A percentile compares a stretch with the other conserved stretches of the same genome.
Evolutionary conservation across 495 filamentous ascomycete genomes (phyloP).

Genomic region (Aspergillus saccharolyticus): DNA sequence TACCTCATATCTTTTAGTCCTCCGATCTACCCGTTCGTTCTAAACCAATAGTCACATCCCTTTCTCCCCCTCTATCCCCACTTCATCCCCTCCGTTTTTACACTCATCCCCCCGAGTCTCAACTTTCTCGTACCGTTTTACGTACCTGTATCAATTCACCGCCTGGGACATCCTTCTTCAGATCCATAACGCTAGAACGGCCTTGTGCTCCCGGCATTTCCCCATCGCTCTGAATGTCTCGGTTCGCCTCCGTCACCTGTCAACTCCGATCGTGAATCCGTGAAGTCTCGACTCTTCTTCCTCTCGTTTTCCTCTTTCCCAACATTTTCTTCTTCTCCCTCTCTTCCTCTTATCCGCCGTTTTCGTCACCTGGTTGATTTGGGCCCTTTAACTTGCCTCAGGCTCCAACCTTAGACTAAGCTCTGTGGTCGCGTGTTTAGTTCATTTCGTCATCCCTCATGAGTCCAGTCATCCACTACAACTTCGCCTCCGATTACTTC

Average conservation of each 20-base stretch:
- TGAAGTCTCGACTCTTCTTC: not conserved
- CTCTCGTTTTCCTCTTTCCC: not conserved
- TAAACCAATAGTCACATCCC: slow-evolving; percentile 13
- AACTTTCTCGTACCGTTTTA: not conserved
- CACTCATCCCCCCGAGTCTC: not conserved
- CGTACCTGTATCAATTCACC: not conserved
- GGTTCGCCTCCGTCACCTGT: slow-evolving; percentile 4
- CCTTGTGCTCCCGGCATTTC: slow-evolving; percentile 3
- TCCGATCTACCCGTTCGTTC: slow-evolving; percentile 14
- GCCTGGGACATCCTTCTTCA: slow-evolving; percentile 1
- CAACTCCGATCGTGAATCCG: not conserved
- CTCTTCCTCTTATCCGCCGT: not conserved
- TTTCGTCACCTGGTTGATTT: slow-evolving; percentile 2
- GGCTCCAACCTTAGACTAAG: not conserved
- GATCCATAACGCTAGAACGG: slow-evolving; percentile 4
- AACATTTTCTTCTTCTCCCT: not conserved
- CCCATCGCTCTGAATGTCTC: slow-evolving; percentile 14
- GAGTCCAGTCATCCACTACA: slow-evolving; percentile 27
- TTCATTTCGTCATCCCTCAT: slow-evolving; percentile 24
- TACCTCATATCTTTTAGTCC: not conserved
- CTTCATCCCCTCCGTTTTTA: not conserved
- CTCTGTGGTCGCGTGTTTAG: slow-evolving; percentile 15
- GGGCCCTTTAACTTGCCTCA: slow-evolving; percentile 1
- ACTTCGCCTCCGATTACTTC: slow-evolving; percentile 15
- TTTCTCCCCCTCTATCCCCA: not conserved